A percentile compares a stretch with the other conserved stretches of the same genome.
phyloP scores from a whole-genome alignment of 1,139 yeast species.

The Citeromyces hawaiiensis region DNA sequence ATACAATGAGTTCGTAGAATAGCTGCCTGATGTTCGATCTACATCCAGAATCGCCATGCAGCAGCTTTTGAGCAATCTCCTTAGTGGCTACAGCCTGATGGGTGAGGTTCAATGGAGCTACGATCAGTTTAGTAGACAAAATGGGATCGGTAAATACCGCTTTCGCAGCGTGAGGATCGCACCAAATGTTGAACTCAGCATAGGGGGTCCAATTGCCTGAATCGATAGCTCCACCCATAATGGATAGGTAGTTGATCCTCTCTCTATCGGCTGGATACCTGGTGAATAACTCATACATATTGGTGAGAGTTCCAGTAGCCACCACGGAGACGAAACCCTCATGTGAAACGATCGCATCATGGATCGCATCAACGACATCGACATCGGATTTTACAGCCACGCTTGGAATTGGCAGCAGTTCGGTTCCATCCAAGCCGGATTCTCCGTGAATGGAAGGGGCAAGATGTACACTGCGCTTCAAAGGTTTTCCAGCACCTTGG shows the following conservation, averaged over 20 bases:
- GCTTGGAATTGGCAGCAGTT: conserved; percentile 36
- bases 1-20: conserved; percentile 43
- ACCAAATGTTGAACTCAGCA: conserved; percentile 71
- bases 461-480: conserved; percentile 29
- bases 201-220: conserved; percentile 20
- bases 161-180: conserved; percentile 69
- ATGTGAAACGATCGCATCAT: conserved; percentile 27
- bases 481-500: conserved; percentile 49
- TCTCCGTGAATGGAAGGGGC: conserved; percentile 66
- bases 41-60: conserved; percentile 16
- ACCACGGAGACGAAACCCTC: conserved; percentile 38
- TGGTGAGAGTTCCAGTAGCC: conserved; percentile 68
- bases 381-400: conserved; percentile 19
- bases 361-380: conserved; percentile 44
- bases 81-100: conserved; percentile 51
- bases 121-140: conserved; percentile 32
- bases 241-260: conserved; percentile 35
- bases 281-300: conserved; percentile 38
- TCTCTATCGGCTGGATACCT: conserved; percentile 35
- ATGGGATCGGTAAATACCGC: conserved; percentile 32
- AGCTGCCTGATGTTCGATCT: conserved; percentile 32
- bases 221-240: conserved; percentile 61
- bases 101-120: conserved; percentile 62
- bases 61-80: conserved; percentile 23
- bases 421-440: conserved; percentile 65